Percentiles rank a stretch among this genome's conserved stretches.
Evolutionary conservation across 2,329 filamentous ascomycete species (phyloP).

Genomic region (Tympanopsis confertula): DNA sequence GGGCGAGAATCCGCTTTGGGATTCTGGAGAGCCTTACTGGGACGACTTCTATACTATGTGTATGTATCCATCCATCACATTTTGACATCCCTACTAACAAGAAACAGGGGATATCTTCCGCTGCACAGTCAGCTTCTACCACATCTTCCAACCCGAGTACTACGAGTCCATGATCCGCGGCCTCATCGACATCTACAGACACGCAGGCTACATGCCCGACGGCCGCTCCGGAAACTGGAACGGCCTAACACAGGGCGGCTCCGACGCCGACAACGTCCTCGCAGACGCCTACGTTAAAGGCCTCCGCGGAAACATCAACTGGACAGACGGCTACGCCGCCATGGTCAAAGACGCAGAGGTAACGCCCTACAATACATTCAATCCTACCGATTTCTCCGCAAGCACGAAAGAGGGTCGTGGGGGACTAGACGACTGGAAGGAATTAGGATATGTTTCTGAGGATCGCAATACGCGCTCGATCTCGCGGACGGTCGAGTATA

Average conservation of each 20-base stretch:
- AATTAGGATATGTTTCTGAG: slow-evolving; percentile 42
- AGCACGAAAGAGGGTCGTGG: slow-evolving; percentile 44
- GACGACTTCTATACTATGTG: slow-evolving; percentile 49
- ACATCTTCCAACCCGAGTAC: slow-evolving; percentile 36
- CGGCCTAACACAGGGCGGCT: slow-evolving; percentile 44
- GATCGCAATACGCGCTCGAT: slow-evolving; percentile 37
- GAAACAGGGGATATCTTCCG: slow-evolving; percentile 30
- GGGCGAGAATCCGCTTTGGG: slow-evolving; percentile 45
- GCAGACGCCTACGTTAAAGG: slow-evolving; percentile 49
- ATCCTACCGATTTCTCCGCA: slow-evolving; percentile 35
- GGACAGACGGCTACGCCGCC: slow-evolving; percentile 37
- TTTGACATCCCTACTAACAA: background rate
- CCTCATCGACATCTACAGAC: slow-evolving; percentile 41
- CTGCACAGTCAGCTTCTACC: slow-evolving; percentile 38
- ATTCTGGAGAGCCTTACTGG: slow-evolving; percentile 41
- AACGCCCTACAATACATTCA: slow-evolving; percentile 34
- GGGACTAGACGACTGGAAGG: slow-evolving; percentile 45
- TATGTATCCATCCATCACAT: background rate
- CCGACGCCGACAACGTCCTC: slow-evolving; percentile 47
- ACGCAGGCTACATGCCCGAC: slow-evolving; percentile 40
- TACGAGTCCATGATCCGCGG: slow-evolving; percentile 42
- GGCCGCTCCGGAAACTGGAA: slow-evolving; percentile 43
- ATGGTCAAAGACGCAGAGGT: slow-evolving; percentile 45
- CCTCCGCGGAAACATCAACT: slow-evolving; percentile 34
- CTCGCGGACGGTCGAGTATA: slow-evolving; percentile 43